These are phyloP conservation scores for Phytophthora idaei DNA, from an alignment of 352 stramenopile genomes.

Conservation along the genomic window DNA sequence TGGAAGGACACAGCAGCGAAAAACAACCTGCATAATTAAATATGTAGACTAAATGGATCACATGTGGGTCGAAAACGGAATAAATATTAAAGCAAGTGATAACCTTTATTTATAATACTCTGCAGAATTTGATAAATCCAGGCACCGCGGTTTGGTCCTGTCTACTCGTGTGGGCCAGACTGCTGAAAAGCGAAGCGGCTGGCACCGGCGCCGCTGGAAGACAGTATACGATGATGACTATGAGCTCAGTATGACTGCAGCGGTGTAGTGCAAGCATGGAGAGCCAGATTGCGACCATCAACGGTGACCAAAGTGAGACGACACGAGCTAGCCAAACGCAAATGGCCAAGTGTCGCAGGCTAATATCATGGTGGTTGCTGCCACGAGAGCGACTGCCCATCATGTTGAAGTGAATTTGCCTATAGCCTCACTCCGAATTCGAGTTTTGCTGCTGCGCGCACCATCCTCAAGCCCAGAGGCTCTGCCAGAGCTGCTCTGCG, in stretches of 20 bases:
- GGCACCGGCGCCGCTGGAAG: not conserved
- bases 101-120: not conserved
- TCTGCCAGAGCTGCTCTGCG: too few species aligned
- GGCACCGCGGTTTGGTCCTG: conserved; percentile 1
- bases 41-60: not conserved
- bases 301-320: conserved; percentile 4
- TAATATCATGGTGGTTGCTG: not conserved
- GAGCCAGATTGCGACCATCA: conserved; percentile 11
- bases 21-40: not conserved
- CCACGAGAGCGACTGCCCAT: not conserved
- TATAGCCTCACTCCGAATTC: not conserved
- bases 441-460: not conserved
- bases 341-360: not conserved
- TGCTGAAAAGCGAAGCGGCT: conserved; percentile 21
- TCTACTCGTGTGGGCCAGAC: conserved; percentile 19
- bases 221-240: too few species aligned
- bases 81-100: not conserved
- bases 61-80: not conserved
- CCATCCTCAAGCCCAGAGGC: too few species aligned
- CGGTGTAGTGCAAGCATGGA: not conserved
- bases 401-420: conserved; percentile 22
- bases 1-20: conserved; percentile 1
- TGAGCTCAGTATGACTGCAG: not conserved
- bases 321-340: not conserved
- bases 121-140: not conserved